phyloP scores from a whole-genome alignment of 2,329 filamentous ascomycete species.

The Aspergillus sp. region DNA sequence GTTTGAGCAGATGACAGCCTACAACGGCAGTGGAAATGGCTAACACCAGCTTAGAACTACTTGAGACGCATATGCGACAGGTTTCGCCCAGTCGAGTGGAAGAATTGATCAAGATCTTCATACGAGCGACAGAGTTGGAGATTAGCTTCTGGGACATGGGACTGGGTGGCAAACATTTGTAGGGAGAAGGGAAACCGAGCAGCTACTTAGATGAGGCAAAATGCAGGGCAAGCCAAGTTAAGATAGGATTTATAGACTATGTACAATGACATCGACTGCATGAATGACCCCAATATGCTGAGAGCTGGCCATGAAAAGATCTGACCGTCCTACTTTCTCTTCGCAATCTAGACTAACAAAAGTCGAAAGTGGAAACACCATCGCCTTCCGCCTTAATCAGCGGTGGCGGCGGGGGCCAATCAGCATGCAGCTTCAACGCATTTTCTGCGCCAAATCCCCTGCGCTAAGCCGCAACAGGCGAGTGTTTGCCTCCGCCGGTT shows the following conservation, averaged over 20 bases:
- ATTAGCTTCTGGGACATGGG: slow-evolving; percentile 76
- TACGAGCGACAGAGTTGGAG: slow-evolving; percentile 81
- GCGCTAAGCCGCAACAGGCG: slow-evolving; percentile 31
- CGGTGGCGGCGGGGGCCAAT: slow-evolving; percentile 2
- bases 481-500: slow-evolving; percentile 29
- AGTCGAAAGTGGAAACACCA: background rate
- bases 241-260: background rate
- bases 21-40: background rate
- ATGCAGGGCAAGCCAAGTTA: background rate
- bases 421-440: slow-evolving; percentile 3
- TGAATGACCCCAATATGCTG: no score
- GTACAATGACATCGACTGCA: background rate
- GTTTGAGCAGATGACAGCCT: background rate
- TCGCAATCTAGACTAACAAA: no score
- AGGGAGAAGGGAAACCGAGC: slow-evolving; percentile 1
- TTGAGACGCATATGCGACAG: slow-evolving; percentile 73
- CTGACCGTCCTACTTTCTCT: no score
- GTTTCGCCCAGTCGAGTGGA: slow-evolving; percentile 77
- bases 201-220: background rate
- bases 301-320: no score
- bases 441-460: slow-evolving; percentile 13
- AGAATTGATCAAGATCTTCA: slow-evolving; percentile 80
- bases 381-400: background rate
- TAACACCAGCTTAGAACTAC: slow-evolving; percentile 55
- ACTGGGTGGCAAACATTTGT: slow-evolving; percentile 32